Evolutionary conservation across 2,329 filamentous ascomycete species (phyloP), one percentile per base, ranked within the genome.

Genomic region (Pestalotiopsis sp.): DNA sequence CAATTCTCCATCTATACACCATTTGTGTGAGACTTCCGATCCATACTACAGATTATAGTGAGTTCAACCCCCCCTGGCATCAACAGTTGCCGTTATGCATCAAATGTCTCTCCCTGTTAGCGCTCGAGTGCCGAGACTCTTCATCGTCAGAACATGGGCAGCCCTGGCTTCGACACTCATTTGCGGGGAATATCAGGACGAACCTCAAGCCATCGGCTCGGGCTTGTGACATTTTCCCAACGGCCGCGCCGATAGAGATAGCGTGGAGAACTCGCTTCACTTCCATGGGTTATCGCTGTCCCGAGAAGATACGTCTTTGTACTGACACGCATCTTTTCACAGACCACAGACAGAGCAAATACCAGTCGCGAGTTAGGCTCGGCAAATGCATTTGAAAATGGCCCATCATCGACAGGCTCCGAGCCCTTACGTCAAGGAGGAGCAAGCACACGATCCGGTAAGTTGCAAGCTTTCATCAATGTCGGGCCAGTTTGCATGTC

Each of bases 331-430:
- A 20, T 25, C 23, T 5, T 61, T n/a, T 66, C 38, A 67, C 25
- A 66, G 63, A 66, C 20, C 61, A 49, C 7, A 27, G 67, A 61
- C 68, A 68, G 66, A 67, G 66, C 56, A 69, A 49, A 67, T 59
- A 67, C 68, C 57, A 38, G 49, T 67, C 64, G 66, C 68, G 25
- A 20, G 20, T 13, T 39, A 36, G 31, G 31, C 68, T 71, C 71
- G 72, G 66, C 67, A 66, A 71, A 83, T 83, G 81, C 79, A 81
- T 76, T 80, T 81, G 75, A 81, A 81, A 74, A 84, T 84, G 83
- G 81, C 81, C 72, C 81, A 82, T 72, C 81, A 82, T 72, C 81
- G 81, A 72, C 82, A 83, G 79, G 80, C 78, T 75, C 76, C 81
- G 67, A 78, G 79, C 77, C 78, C 81, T 63, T 82, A 79, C 67